phyloP scores from a whole-genome alignment of 768 basidiomycete genomes.

The Royoungia palumana region DNA sequence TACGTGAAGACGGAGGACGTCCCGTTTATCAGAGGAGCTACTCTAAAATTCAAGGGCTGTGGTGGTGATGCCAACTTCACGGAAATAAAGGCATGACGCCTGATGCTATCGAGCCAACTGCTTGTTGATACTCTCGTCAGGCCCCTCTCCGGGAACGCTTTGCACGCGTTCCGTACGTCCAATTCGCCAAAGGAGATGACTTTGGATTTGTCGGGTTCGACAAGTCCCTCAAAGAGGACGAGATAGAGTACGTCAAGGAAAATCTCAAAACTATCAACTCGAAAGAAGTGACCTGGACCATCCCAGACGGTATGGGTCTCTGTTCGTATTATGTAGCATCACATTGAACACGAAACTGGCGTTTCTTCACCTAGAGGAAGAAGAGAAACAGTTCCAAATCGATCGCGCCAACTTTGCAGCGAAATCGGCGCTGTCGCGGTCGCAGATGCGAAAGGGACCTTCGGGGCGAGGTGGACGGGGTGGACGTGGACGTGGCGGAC shows the following conservation, averaged over 20 bases:
- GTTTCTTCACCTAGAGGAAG: constrained; percentile 50
- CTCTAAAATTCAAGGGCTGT: constrained; percentile 48
- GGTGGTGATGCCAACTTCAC: constrained; percentile 61
- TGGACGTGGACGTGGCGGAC: constrained; percentile 35
- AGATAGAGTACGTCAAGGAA: constrained; percentile 66
- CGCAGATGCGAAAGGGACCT: constrained; percentile 37
- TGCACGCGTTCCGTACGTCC: constrained; percentile 44
- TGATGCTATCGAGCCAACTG: background rate
- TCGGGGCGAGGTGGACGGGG: constrained; percentile 45
- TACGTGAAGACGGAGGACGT: constrained; percentile 43
- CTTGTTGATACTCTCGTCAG: constrained; percentile 22
- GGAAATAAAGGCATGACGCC: constrained; percentile 46
- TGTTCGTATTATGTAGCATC: no score
- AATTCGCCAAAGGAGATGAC: constrained; percentile 44
- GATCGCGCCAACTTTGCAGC: constrained; percentile 73
- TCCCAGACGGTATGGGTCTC: constrained; percentile 48
- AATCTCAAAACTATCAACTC: constrained; percentile 62
- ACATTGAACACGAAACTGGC: background rate
- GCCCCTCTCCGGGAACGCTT: constrained; percentile 48
- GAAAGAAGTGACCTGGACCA: constrained; percentile 60
- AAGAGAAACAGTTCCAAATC: constrained; percentile 69
- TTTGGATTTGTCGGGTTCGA: constrained; percentile 53
- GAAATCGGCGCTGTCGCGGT: constrained; percentile 40
- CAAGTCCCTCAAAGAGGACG: constrained; percentile 67
- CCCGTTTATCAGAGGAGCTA: constrained; percentile 42